Evolutionary conservation across 176 grass and related monocot genomes (phyloP).

Genomic region (Triticum aestivum): IWGSC_CS_RefSeq_v2.1 NC_057801.1:735605992-735606491

Average conservation of each 20-base stretch:
- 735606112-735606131: slow-evolving; percentile 71
- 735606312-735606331: slow-evolving; percentile 62
- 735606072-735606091: slow-evolving; percentile 70
- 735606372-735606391: slow-evolving; percentile 33
- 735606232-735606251: neutral
- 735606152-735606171: slow-evolving; percentile 13
- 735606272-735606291: slow-evolving; percentile 64
- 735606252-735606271: slow-evolving; percentile 39
- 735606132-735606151: slow-evolving; percentile 30
- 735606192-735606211: neutral
- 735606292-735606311: slow-evolving; percentile 73
- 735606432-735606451: neutral
- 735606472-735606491: slow-evolving; percentile 69
- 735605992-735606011: slow-evolving; percentile 65
- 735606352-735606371: slow-evolving; percentile 67
- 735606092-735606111: slow-evolving; percentile 95
- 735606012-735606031: slow-evolving; percentile 84
- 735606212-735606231: neutral
- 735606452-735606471: neutral
- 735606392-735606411: slow-evolving; percentile 10
- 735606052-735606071: slow-evolving; percentile 68
- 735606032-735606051: slow-evolving; percentile 92
- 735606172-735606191: neutral
- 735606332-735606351: slow-evolving; percentile 52
- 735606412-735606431: too few species aligned